Base-by-base conservation (phyloP, 176 grass and related monocot genomes). In the Rhipidocladum racemiflorum region DNA sequence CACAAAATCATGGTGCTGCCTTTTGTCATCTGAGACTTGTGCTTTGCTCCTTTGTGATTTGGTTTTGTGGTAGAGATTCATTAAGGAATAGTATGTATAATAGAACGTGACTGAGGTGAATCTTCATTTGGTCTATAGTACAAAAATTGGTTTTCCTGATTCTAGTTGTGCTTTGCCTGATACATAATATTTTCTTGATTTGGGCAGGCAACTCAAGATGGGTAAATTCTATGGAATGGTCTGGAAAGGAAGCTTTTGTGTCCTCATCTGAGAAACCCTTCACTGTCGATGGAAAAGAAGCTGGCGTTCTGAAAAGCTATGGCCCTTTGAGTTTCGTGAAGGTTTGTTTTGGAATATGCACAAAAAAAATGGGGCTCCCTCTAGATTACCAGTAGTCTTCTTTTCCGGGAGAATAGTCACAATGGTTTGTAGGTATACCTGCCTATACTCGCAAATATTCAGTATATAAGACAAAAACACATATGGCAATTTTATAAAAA, bases 191-290 rank as follows among this genome's bases (percentile, higher is more conserved):
- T 60, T 79, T 74, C 61, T 3, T 78, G 32, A 54, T 80, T 57
- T 79, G 63, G 10, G 27, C 83, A 97, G 92, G 92, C 12, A 97
- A 97, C 71, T 97, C 90, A n/a, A 92, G 92, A 83, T 97, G 94
- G 94, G 94, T 97, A 35, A 87, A 97, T 46, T 85, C 92, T 29
- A 97, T 97, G 94, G 81, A 97, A 65, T 97, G 94, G 94, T 91
- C 84, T 78, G 94, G 90, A 65, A 87, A 94, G 85, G 81, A 88
- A 87, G 81, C 28, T 73, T 97, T 94, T 20, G 88, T 84, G 50
- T 83, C 88, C 30, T 92, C 94, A 15, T 34, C 88, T 18, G 91
- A 94, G 76, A 60, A 88, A 43, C 67, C 87, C 7, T 94, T 94
- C 75, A 77, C 49, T 0, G 91, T 97, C 8, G 88, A 94, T 49